Percentiles rank a stretch among this genome's conserved stretches.
These are phyloP conservation scores for Ceriops zippeliana DNA, from an alignment of 345 rosid species.

Conservation along the genomic window DNA sequence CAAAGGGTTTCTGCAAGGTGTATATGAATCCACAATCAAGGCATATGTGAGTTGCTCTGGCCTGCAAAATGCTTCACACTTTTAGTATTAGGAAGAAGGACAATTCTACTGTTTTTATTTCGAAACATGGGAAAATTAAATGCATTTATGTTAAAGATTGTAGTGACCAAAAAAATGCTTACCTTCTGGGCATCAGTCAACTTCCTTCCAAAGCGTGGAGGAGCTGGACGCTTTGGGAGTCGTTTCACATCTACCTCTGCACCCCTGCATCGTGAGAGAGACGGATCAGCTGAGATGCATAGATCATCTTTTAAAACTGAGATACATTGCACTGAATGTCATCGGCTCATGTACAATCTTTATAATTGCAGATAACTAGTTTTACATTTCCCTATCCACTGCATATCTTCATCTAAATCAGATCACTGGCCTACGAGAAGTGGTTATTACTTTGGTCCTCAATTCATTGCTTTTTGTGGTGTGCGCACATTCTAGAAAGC, in stretches of 20 bases:
- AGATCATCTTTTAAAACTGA: not conserved
- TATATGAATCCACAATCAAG: slow-evolving; percentile 94
- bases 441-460: too few species aligned
- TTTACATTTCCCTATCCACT: too few species aligned
- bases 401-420: too few species aligned
- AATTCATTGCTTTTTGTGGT: too few species aligned
- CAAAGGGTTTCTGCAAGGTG: slow-evolving; percentile 66
- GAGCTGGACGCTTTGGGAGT: slow-evolving; percentile 87
- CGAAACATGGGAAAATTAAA: not conserved
- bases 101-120: not conserved
- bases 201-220: slow-evolving; percentile 94
- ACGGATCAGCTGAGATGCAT: not conserved
- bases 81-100: not conserved
- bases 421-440: too few species aligned
- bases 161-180: not conserved
- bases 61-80: slow-evolving; percentile 43
- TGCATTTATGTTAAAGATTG: not conserved
- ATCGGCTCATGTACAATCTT: not conserved
- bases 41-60: slow-evolving; percentile 91
- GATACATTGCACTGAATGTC: not conserved
- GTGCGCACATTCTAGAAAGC: too few species aligned
- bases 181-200: slow-evolving; percentile 88
- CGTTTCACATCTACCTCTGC: slow-evolving; percentile 82
- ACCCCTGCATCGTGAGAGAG: slow-evolving; percentile 48
- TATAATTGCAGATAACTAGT: not conserved